Base-by-base conservation (phyloP, 148 eudicot species). In the Polygonum aviculare region DNA sequence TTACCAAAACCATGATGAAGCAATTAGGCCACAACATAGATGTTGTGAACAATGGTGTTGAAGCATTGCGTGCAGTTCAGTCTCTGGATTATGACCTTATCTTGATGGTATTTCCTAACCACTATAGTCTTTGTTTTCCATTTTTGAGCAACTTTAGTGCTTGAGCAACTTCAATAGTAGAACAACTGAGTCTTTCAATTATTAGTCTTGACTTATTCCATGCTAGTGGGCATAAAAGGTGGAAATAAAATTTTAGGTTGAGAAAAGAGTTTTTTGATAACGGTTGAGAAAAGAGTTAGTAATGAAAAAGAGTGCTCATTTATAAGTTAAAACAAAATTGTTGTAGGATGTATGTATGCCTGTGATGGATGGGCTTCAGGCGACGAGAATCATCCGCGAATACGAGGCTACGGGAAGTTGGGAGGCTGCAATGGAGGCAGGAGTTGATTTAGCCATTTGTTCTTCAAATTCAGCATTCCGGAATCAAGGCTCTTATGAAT, bases 341-440 rank as follows among this genome's bases (percentile, higher is more conserved):
- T 1, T 79, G 75, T 88, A 94, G 98, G 98, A 94, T 83, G 93
- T 94, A 40, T 90, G 88, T 90, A 94, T 94, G 98, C 98, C 98
- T 18, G 88, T 84, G 77, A 94, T 94, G 98, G 92, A 91, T 79
- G 98, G 98, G 77, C 93, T 94, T 77, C 89, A 94, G 79, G 97
- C 98, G 41, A 94, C 98, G 50, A 83, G 93, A 79, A 79, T 93
- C 35, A 90, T 93, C 74, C 91, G 98, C 62, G 87, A 93, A 19
- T 94, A 83, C 62, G 98, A 94, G 80, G 88, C 87, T 79, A 85
- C 93, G 2, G 98, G 98, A 31, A 90, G 77, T 41, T 94, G 97
- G 98, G 90, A 92, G 74, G 93, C 91, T 54, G 96, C 96, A 44
- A 81, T 77, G 6, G 79, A 86, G 76, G 96, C 97, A 21, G 98